Conservation (phyloP, 2,329 filamentous ascomycete species). For the Neodidymelliopsis sp. region DNA sequence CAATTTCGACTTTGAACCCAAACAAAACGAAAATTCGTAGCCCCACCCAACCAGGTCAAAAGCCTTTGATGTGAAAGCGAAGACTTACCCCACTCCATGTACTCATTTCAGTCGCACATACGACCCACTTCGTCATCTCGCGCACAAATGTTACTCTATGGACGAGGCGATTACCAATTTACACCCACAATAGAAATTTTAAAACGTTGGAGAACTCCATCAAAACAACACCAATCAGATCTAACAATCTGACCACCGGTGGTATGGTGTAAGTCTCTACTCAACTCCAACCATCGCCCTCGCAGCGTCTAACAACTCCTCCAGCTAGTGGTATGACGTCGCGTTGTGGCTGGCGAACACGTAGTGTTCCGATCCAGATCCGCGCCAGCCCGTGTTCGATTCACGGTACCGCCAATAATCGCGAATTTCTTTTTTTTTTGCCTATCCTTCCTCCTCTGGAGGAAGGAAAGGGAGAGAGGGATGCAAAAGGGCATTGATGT, state of each 20-base stretch:
- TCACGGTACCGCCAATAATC: slow-evolving; percentile 18
- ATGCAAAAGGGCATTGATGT: too few species aligned
- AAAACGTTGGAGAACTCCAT: not conserved
- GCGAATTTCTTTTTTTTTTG: not conserved
- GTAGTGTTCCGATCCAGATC: slow-evolving; percentile 16
- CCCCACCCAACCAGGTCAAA: not conserved
- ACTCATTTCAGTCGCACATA: too few species aligned
- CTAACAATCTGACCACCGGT: not conserved
- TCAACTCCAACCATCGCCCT: not conserved
- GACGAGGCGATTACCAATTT: not conserved
- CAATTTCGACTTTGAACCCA: too few species aligned
- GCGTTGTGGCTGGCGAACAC: slow-evolving; percentile 21
- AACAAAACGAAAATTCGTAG: not conserved
- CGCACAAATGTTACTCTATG: not conserved
- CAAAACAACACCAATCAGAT: not conserved
- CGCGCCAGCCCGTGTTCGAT: slow-evolving; percentile 23
- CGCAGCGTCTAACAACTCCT: slow-evolving; percentile 1
- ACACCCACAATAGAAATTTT: not conserved
- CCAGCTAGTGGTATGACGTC: slow-evolving; percentile 22
- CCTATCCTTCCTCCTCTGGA: not conserved
- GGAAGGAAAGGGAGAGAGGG: too few species aligned
- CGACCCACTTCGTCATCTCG: too few species aligned
- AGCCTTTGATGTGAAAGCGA: not conserved
- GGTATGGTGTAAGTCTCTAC: slow-evolving; percentile 1
- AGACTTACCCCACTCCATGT: not conserved